A percentile compares a stretch with the other conserved stretches of the same genome.
Evolutionary conservation across 129 eudicot species (phyloP).

Genomic region (Cynara cardunculus): DNA sequence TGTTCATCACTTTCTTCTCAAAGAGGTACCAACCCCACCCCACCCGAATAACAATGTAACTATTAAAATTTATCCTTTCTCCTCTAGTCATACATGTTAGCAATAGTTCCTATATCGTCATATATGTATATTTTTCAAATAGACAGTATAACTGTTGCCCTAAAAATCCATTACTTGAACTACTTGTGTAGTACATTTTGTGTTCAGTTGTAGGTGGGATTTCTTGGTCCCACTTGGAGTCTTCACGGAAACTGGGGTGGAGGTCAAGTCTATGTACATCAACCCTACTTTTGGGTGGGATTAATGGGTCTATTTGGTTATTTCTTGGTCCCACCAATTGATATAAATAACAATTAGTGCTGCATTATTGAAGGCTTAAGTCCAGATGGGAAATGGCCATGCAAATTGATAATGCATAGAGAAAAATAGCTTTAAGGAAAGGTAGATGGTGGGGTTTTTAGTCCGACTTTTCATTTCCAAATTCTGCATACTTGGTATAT

Average conservation of each 20-base stretch:
- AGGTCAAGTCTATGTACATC: background rate
- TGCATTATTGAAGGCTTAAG: constrained; percentile 24
- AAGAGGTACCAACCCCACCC: constrained; percentile 21
- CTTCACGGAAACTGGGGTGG: background rate
- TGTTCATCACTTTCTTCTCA: constrained; percentile 15
- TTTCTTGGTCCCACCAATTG: constrained; percentile 14
- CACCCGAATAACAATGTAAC: constrained; percentile 13
- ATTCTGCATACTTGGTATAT: constrained; percentile 1
- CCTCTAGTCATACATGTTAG: constrained; percentile 25
- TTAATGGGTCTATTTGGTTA: background rate
- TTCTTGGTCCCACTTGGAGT: constrained; percentile 3
- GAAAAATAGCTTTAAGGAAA: constrained; percentile 22
- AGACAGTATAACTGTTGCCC: constrained; percentile 17
- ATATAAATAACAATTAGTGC: constrained; percentile 17
- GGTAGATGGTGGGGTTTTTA: constrained; percentile 9
- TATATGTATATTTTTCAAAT: constrained; percentile 17
- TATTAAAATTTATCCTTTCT: background rate
- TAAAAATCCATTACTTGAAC: constrained; percentile 7
- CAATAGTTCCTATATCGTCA: constrained; percentile 8
- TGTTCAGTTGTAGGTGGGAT: constrained; percentile 7
- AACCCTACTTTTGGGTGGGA: background rate
- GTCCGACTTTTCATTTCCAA: background rate
- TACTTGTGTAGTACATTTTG: constrained; percentile 7
- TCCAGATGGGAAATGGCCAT: background rate
- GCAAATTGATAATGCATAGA: background rate